Conservation (phyloP, 2,329 filamentous ascomycete species). For the Fusarium palustre region DNA sequence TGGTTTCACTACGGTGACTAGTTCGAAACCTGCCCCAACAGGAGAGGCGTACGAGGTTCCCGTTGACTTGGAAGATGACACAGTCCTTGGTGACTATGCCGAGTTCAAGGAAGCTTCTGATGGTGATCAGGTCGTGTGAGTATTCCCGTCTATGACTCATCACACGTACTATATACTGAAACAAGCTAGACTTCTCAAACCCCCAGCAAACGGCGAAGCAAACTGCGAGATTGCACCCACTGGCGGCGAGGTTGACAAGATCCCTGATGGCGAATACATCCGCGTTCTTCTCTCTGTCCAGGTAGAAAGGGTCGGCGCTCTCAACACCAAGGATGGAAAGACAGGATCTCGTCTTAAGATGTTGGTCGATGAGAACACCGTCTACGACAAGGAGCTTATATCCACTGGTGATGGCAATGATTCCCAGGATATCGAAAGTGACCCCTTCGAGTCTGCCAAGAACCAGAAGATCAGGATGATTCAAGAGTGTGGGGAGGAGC, state of each 20-base stretch:
- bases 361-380: not conserved
- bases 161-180: fast-evolving
- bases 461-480: conserved; percentile 17
- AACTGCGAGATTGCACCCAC: conserved; percentile 3
- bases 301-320: not conserved
- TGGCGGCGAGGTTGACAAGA: not conserved
- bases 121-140: conserved; percentile 2
- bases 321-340: not conserved
- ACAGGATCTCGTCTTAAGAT: conserved; percentile 9
- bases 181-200: not conserved
- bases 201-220: conserved; percentile 8
- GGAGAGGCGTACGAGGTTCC: not conserved
- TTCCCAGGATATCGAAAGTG: conserved; percentile 4
- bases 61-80: not conserved
- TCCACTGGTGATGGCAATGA: not conserved
- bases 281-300: conserved; percentile 4
- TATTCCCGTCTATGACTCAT: fast-evolving
- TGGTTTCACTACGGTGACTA: conserved; percentile 1
- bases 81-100: conserved; percentile 4
- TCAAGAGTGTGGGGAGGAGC: conserved; percentile 8
- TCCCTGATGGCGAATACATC: conserved; percentile 1
- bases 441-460: conserved; percentile 4
- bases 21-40: not conserved
- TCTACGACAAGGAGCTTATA: conserved; percentile 14
- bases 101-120: not conserved